Conservation (phyloP, 768 basidiomycete species). For the Lactarius akahatsu region DNA sequence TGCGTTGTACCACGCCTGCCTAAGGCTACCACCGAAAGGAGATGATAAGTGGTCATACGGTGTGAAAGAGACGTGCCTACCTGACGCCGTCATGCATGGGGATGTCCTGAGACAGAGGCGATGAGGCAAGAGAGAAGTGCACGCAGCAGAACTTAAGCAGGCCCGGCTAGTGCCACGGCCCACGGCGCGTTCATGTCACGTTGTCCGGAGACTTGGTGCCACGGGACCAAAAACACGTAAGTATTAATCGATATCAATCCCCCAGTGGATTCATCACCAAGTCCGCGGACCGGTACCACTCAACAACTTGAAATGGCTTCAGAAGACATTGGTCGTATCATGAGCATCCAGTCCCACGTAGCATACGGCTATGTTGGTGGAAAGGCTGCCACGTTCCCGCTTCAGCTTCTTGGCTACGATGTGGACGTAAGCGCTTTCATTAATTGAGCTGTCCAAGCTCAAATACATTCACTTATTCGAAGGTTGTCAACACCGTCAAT, state of each 20-base stretch:
- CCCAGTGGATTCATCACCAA: too few relatives aligned
- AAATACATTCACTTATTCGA: slow-evolving; percentile 19
- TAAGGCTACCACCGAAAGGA: slow-evolving; percentile 50
- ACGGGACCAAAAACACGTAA: slow-evolving; percentile 22
- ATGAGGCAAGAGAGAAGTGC: slow-evolving; percentile 10
- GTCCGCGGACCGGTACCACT: not conserved
- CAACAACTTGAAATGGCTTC: not conserved
- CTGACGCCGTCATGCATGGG: slow-evolving; percentile 54
- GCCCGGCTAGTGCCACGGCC: not conserved
- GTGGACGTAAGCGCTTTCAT: slow-evolving; percentile 69
- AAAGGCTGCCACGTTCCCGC: slow-evolving; percentile 74
- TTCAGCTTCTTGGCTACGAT: slow-evolving; percentile 88
- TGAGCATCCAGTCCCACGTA: slow-evolving; percentile 94
- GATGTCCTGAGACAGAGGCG: not conserved
- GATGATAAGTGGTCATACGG: not conserved
- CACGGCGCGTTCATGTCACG: slow-evolving; percentile 24
- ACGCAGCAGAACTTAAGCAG: slow-evolving; percentile 5
- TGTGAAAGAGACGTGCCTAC: slow-evolving; percentile 36
- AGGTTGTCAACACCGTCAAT: slow-evolving; percentile 90
- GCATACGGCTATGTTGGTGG: slow-evolving; percentile 92
- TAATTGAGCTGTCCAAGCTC: slow-evolving; percentile 3
- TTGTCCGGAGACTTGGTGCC: not conserved
- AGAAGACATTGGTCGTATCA: slow-evolving; percentile 50
- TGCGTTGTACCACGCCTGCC: slow-evolving; percentile 79
- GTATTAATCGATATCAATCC: too few relatives aligned